These are phyloP conservation scores for Flaveria trinervia DNA, from an alignment of 129 eudicot genomes.

Conservation along the genomic window DNA sequence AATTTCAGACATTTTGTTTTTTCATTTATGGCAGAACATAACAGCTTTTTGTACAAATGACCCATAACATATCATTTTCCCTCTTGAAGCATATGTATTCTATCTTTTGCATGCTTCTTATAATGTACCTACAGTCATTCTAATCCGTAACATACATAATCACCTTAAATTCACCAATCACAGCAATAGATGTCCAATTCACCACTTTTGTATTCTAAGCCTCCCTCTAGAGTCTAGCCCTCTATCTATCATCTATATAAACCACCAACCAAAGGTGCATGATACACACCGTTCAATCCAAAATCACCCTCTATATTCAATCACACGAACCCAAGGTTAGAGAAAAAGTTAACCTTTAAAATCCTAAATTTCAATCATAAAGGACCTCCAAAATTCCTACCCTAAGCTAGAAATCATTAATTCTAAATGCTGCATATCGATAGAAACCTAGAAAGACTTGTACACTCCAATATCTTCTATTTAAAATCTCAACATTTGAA, in stretches of 20 bases:
- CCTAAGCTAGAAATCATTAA: background rate
- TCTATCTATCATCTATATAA: too few relatives aligned
- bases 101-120: background rate
- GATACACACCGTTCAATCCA: too few relatives aligned
- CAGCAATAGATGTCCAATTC: background rate
- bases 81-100: background rate
- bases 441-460: background rate
- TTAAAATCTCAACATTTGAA: too few relatives aligned
- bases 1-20: background rate
- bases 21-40: background rate
- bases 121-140: background rate
- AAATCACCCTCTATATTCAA: too few relatives aligned
- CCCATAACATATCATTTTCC: background rate
- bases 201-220: background rate
- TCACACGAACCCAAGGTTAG: too few relatives aligned
- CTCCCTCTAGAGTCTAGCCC: background rate
- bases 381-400: background rate
- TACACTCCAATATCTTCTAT: too few relatives aligned
- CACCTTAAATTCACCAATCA: background rate
- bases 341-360: background rate
- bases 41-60: background rate
- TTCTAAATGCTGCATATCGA: background rate
- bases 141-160: background rate
- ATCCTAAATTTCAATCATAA: background rate
- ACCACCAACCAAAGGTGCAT: too few relatives aligned